These are phyloP conservation scores for Cucurbita ficifolia DNA, from an alignment of 306 rosid species.

Conservation along the genomic window DNA sequence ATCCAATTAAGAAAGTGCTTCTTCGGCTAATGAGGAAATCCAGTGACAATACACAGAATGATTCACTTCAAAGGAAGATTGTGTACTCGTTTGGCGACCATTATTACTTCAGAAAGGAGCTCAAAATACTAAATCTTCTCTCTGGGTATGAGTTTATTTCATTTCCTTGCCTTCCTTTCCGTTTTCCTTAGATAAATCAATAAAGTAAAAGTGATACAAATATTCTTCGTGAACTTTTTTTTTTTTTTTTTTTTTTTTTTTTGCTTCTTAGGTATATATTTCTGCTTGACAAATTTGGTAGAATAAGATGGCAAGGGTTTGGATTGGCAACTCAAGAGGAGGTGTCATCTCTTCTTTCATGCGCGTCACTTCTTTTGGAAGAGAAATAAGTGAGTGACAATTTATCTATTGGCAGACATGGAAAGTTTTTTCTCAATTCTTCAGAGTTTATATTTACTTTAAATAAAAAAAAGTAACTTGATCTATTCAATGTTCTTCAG, in stretches of 20 bases:
- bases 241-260: neutral
- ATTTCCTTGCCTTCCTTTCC: neutral
- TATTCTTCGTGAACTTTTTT: constrained; percentile 1
- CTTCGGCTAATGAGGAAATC: constrained; percentile 63
- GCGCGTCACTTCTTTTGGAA: constrained; percentile 47
- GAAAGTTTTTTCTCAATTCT: neutral
- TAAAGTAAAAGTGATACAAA: neutral
- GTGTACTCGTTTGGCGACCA: constrained; percentile 83
- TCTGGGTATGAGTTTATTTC: constrained; percentile 43
- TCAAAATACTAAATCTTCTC: constrained; percentile 55
- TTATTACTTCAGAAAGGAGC: constrained; percentile 86
- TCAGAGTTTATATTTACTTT: neutral
- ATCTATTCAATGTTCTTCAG: neutral
- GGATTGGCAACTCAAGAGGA: constrained; percentile 68
- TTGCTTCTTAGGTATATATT: constrained; percentile 40
- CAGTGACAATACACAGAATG: constrained; percentile 18
- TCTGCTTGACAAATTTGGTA: constrained; percentile 77
- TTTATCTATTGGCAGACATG: neutral
- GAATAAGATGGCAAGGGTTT: constrained; percentile 87
- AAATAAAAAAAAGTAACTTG: neutral
- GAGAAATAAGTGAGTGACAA: constrained; percentile 22
- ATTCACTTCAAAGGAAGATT: constrained; percentile 30
- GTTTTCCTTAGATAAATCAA: neutral
- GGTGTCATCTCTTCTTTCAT: constrained; percentile 45
- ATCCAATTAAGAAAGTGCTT: constrained; percentile 50